A percentile compares a stretch with the other conserved stretches of the same genome.
phyloP scores from a whole-genome alignment of 768 basidiomycete genomes.

The Xerocomellus amylosporus region DNA sequence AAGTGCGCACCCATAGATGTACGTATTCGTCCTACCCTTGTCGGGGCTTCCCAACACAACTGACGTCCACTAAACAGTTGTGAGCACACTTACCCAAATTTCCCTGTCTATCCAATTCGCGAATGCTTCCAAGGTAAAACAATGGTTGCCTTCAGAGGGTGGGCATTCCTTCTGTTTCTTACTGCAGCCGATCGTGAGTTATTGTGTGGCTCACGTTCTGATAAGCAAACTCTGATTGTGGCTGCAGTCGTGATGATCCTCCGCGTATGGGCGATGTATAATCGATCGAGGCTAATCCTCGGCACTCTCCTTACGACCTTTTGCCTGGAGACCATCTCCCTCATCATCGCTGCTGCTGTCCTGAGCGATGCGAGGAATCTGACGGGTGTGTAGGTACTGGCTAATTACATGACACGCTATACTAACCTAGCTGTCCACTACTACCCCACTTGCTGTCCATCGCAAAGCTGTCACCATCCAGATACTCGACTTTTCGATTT shows the following conservation, averaged over 20 bases:
- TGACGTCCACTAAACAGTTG: neutral
- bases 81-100: neutral
- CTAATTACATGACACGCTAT: too few species aligned
- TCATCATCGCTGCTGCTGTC: neutral
- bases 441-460: neutral
- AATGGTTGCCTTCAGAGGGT: neutral
- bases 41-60: neutral
- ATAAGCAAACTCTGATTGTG: neutral
- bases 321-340: neutral
- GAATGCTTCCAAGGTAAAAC: neutral
- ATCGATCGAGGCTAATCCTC: neutral
- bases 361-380: neutral
- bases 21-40: neutral
- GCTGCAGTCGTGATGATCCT: neutral
- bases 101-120: neutral
- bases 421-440: neutral
- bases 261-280: conserved; percentile 2
- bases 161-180: neutral
- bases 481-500: neutral
- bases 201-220: neutral
- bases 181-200: neutral
- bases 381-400: neutral
- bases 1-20: neutral
- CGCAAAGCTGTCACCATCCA: neutral
- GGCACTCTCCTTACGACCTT: neutral